Percentiles rank a stretch among this genome's conserved stretches.
Conservation (phyloP, 2,329 filamentous ascomycete species). For the Pseudonectria foliicola region DNA sequence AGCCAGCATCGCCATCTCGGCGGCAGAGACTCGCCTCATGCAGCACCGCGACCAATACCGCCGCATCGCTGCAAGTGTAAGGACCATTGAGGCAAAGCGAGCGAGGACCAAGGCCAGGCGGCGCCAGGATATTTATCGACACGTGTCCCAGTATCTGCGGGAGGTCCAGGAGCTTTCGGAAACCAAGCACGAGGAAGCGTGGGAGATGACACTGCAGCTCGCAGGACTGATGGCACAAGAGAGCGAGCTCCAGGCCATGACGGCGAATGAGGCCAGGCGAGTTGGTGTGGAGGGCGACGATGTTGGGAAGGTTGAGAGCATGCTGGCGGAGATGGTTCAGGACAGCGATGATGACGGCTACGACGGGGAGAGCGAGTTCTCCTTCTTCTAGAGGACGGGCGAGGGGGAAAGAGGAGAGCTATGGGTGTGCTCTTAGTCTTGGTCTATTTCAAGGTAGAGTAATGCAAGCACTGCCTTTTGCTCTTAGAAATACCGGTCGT, state of each 20-base stretch:
- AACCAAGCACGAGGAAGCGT: slow-evolving; percentile 3
- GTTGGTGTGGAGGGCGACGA: slow-evolving; percentile 4
- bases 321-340: slow-evolving; percentile 1
- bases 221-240: slow-evolving; percentile 4
- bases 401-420: no score
- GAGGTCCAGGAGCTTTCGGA: slow-evolving; percentile 4
- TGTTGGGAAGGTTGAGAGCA: slow-evolving; percentile 6
- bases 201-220: slow-evolving; percentile 4
- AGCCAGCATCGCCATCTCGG: not conserved
- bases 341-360: not conserved
- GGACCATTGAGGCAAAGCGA: slow-evolving; percentile 4
- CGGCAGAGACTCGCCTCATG: slow-evolving; percentile 3
- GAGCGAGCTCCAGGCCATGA: slow-evolving; percentile 2
- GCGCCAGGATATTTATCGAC: slow-evolving; percentile 17
- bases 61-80: slow-evolving; percentile 4
- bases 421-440: no score
- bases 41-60: slow-evolving; percentile 10
- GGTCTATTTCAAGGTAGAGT: no score
- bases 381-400: slow-evolving; percentile 5
- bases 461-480: no score
- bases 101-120: slow-evolving; percentile 1
- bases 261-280: slow-evolving; percentile 6
- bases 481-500: no score
- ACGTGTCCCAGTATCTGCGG: slow-evolving; percentile 20
- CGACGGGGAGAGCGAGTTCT: not conserved